These are phyloP conservation scores for Phaeoacremonium minimum DNA, from an alignment of 2,329 filamentous ascomycete species.

Conservation along the genomic window DNA sequence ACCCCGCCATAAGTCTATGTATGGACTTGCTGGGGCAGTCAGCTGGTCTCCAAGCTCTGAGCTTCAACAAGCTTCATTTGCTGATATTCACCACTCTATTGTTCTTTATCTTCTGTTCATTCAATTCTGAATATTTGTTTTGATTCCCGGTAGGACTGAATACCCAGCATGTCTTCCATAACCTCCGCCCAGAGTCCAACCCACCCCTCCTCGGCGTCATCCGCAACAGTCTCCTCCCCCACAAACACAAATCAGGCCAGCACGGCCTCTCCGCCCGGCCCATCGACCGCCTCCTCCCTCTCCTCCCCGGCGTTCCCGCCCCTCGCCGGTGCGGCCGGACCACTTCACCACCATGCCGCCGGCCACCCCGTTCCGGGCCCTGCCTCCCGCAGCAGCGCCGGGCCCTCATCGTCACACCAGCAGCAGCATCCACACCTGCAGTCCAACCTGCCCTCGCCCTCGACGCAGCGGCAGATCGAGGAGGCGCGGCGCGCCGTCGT, in stretches of 20 bases:
- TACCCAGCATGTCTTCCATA: conserved; percentile 6
- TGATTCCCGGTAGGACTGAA: too few relatives aligned
- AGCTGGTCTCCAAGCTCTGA: too few relatives aligned
- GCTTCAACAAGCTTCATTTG: too few relatives aligned
- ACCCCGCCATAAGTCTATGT: too few relatives aligned
- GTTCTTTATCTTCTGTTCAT: too few relatives aligned
- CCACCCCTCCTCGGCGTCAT: conserved; percentile 9
- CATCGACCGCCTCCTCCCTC: conserved; percentile 8
- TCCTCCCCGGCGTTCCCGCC: conserved; percentile 6
- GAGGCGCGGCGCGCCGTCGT: conserved; percentile 57
- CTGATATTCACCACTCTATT: too few relatives aligned
- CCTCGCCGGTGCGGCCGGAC: neutral
- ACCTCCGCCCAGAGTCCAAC: conserved; percentile 8
- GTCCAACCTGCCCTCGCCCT: conserved; percentile 32
- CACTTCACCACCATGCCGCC: conserved; percentile 1
- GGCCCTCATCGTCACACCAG: conserved; percentile 1
- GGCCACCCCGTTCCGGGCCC: neutral
- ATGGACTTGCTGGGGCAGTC: too few relatives aligned
- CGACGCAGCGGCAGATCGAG: conserved; percentile 42
- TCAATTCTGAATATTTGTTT: too few relatives aligned
- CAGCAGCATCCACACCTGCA: conserved; percentile 13
- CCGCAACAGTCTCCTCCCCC: conserved; percentile 10
- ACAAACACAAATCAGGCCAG: conserved; percentile 7
- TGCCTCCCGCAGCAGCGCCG: neutral
- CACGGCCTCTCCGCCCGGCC: conserved; percentile 7